Conservation (phyloP, 2,329 filamentous ascomycete genomes). For the Fusarium bulbicola region DNA sequence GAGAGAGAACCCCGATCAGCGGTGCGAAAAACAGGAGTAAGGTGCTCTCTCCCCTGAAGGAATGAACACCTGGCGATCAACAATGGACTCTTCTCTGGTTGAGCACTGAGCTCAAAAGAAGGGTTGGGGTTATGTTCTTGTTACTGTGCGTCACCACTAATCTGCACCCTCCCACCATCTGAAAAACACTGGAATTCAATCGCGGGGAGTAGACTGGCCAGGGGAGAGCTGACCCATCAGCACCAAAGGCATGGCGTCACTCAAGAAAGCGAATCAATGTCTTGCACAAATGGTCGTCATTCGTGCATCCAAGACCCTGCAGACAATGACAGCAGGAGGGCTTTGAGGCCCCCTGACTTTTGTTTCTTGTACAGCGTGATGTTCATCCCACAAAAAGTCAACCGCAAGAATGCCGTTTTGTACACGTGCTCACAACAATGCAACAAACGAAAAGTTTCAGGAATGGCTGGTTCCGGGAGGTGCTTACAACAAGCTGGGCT, state of each 20-base stretch:
- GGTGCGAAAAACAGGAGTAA: constrained; percentile 6
- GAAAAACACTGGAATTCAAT: constrained; percentile 28
- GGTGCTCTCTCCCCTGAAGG: not conserved
- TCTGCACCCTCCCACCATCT: constrained; percentile 31
- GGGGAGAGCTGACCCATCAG: constrained; percentile 21
- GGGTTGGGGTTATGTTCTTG: constrained; percentile 11
- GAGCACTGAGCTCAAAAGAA: not conserved
- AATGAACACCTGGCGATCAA: constrained; percentile 24
- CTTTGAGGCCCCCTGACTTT: constrained; percentile 27
- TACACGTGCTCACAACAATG: constrained; percentile 20
- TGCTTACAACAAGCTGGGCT: not conserved
- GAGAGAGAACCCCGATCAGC: constrained; percentile 2
- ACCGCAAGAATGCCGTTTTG: not conserved
- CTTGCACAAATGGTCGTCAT: constrained; percentile 18
- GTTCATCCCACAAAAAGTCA: not conserved
- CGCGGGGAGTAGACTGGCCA: constrained; percentile 12
- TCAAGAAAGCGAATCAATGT: constrained; percentile 22
- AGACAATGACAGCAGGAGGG: constrained; percentile 23
- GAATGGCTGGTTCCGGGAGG: constrained; percentile 12
- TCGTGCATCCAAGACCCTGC: constrained; percentile 27
- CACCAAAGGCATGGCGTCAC: constrained; percentile 31
- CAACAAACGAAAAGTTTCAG: constrained; percentile 2
- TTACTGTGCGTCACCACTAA: constrained; percentile 29
- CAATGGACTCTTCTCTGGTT: not conserved
- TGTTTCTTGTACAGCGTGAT: constrained; percentile 17